Evolutionary conservation across 2,329 filamentous ascomycete genomes (phyloP).

Genomic region (Botrytis squamosa): DNA sequence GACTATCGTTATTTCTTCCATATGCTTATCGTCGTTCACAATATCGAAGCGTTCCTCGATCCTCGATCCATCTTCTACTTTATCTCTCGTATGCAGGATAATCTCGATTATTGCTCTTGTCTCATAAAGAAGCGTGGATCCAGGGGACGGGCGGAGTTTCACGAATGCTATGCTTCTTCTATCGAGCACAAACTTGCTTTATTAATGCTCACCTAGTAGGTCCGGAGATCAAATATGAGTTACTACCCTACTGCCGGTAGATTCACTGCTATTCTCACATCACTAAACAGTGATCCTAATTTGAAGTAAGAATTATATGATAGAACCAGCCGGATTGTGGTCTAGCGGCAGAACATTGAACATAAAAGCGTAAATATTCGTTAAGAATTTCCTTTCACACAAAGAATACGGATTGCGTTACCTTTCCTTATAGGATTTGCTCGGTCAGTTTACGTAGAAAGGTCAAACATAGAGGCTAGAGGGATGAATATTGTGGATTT

Average conservation of each 20-base stretch:
- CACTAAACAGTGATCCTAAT: not conserved
- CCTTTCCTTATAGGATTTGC: no score
- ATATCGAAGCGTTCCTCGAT: no score
- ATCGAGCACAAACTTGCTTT: not conserved
- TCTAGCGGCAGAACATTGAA: not conserved
- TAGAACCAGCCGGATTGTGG: not conserved
- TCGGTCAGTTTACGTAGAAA: no score
- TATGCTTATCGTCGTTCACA: not conserved
- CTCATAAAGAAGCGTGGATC: not conserved
- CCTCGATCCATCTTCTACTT: no score
- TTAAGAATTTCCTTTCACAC: not conserved
- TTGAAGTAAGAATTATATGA: no score
- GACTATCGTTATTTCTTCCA: not conserved
- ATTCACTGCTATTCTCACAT: not conserved
- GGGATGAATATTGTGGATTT: no score
- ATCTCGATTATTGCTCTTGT: not conserved
- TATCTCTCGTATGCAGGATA: not conserved
- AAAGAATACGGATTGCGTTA: not conserved
- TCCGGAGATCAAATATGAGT: rapidly evolving
- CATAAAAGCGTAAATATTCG: not conserved
- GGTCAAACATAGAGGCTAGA: not conserved
- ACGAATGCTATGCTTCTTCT: not conserved
- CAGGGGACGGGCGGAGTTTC: not conserved
- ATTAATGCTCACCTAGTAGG: not conserved
- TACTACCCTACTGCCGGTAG: not conserved